Evolutionary conservation across 2,329 filamentous ascomycete genomes (phyloP).

Genomic region (Orbilia ellipsospora): DNA sequence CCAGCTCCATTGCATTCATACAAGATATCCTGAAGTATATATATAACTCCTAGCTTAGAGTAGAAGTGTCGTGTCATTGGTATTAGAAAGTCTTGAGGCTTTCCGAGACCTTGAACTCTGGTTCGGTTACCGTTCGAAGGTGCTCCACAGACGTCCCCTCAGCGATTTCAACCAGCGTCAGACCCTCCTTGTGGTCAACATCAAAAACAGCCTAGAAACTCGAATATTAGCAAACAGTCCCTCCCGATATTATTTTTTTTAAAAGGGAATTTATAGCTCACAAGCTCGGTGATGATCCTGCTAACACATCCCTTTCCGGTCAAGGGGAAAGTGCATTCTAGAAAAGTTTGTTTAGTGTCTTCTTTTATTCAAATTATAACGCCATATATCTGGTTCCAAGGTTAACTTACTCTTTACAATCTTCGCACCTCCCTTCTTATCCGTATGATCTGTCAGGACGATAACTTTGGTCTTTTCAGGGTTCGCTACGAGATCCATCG

Average conservation of each 20-base stretch:
- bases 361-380: not conserved
- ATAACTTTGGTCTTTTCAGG: conserved; percentile 78
- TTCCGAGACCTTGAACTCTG: conserved; percentile 73
- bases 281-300: conserved; percentile 77
- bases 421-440: conserved; percentile 75
- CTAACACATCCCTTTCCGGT: conserved; percentile 76
- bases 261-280: conserved; percentile 63
- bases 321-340: conserved; percentile 71
- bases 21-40: not conserved
- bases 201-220: conserved; percentile 73
- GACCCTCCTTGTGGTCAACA: conserved; percentile 72
- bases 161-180: conserved; percentile 77
- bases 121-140: conserved; percentile 76
- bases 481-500: conserved; percentile 79
- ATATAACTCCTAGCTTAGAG: not conserved
- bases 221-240: not conserved
- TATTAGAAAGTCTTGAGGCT: conserved; percentile 67
- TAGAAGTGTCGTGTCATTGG: not conserved
- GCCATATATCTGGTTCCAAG: not conserved
- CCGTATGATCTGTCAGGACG: conserved; percentile 76
- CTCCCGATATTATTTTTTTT: too few relatives aligned
- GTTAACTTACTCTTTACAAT: conserved; percentile 67
- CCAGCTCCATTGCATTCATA: not conserved
- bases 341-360: conserved; percentile 8
- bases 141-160: conserved; percentile 76